These are phyloP conservation scores for Hapsidospora chrysogenum DNA, from an alignment of 495 filamentous ascomycete genomes.

Conservation along the genomic window DNA sequence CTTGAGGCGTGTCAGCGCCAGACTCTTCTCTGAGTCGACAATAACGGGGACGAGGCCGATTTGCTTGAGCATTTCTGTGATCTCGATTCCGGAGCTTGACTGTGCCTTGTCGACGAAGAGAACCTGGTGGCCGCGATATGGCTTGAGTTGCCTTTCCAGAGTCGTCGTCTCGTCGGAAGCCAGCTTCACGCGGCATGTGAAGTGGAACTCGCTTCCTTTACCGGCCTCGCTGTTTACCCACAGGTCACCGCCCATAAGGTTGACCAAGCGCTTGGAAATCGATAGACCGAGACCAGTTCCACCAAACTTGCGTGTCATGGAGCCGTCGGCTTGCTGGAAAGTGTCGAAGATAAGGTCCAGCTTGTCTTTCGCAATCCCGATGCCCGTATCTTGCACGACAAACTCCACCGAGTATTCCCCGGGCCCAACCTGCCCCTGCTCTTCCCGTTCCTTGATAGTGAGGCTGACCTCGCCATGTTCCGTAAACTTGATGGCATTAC, in stretches of 20 bases:
- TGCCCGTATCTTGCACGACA: constrained; percentile 91
- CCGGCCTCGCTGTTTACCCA: constrained; percentile 94
- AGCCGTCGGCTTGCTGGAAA: constrained; percentile 97
- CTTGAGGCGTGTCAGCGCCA: constrained; percentile 19
- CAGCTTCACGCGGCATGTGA: constrained; percentile 84
- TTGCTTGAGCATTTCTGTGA: constrained; percentile 61
- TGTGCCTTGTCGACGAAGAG: constrained; percentile 91
- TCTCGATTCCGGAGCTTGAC: constrained; percentile 60
- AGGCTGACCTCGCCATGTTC: constrained; percentile 95
- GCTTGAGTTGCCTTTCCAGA: constrained; percentile 68
- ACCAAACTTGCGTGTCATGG: constrained; percentile 91
- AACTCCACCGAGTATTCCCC: constrained; percentile 92
- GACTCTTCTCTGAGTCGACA: constrained; percentile 47
- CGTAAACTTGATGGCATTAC: constrained; percentile 89
- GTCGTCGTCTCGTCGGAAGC: constrained; percentile 66
- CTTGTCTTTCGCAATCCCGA: constrained; percentile 92
- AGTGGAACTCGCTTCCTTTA: constrained; percentile 88
- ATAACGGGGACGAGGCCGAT: constrained; percentile 72
- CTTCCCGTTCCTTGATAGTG: constrained; percentile 60
- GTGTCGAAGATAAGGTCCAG: constrained; percentile 97
- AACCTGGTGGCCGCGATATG: constrained; percentile 84
- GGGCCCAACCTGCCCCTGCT: constrained; percentile 35
- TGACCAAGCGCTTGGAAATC: constrained; percentile 90
- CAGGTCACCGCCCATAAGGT: constrained; percentile 92
- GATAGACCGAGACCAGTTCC: constrained; percentile 91